These are phyloP conservation scores for Boletus sensibilis DNA, from an alignment of 768 basidiomycete species.

Conservation along the genomic window DNA sequence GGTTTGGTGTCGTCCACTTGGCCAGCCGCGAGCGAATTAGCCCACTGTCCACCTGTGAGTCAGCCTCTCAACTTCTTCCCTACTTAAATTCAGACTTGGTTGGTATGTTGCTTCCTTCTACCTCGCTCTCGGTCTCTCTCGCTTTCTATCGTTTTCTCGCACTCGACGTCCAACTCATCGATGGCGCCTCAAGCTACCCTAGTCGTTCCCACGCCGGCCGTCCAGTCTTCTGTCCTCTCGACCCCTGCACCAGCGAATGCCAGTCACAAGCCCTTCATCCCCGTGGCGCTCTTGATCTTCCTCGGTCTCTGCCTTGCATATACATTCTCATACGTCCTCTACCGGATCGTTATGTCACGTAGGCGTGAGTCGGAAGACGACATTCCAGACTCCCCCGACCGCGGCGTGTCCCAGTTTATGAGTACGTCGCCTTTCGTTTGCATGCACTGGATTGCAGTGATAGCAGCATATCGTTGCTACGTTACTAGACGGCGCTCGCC, in stretches of 20 bases:
- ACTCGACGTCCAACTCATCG: constrained; percentile 1
- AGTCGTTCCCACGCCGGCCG: neutral
- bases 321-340: constrained; percentile 27
- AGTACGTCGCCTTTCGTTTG: constrained; percentile 12
- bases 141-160: constrained; percentile 10
- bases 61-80: constrained; percentile 18
- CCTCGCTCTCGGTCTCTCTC: constrained; percentile 5
- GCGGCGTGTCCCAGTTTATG: constrained; percentile 29
- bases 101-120: constrained; percentile 13
- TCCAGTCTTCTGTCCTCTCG: constrained; percentile 1
- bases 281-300: constrained; percentile 21
- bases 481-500: constrained; percentile 24
- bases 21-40: constrained; percentile 9
- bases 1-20: neutral
- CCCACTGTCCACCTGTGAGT: neutral
- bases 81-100: constrained; percentile 6
- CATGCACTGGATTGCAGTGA: neutral
- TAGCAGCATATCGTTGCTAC: neutral
- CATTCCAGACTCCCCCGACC: constrained; percentile 22
- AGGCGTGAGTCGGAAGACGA: constrained; percentile 12
- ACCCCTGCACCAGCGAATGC: neutral
- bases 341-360: constrained; percentile 23
- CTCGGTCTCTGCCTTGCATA: constrained; percentile 29
- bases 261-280: constrained; percentile 12
- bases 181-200: constrained; percentile 28